Conservation (phyloP, 495 filamentous ascomycete genomes). For the Tirmania nivea region DNA sequence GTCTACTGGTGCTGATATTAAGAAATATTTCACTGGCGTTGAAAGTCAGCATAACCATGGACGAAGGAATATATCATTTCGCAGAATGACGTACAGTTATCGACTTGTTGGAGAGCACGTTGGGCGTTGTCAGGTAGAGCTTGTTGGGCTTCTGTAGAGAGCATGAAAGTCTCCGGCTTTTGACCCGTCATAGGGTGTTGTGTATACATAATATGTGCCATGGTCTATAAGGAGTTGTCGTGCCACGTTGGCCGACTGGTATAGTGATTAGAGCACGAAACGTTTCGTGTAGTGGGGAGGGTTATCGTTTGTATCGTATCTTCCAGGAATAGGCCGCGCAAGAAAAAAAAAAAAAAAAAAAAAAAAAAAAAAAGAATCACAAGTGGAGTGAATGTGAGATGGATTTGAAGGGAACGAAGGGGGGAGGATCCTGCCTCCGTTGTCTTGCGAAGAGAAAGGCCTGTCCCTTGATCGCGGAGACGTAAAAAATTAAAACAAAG, state of each 20-base stretch:
- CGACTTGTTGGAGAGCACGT: slow-evolving; percentile 92
- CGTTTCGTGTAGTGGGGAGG: slow-evolving; percentile 2
- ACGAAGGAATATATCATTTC: too few relatives aligned
- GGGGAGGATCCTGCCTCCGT: slow-evolving; percentile 21
- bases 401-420: slow-evolving; percentile 19
- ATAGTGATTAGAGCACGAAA: slow-evolving; percentile 12
- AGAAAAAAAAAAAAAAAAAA: slow-evolving; percentile 10
- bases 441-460: slow-evolving; percentile 21
- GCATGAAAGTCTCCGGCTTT: slow-evolving; percentile 96
- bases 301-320: background rate
- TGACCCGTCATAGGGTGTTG: slow-evolving; percentile 28
- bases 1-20: slow-evolving; percentile 94
- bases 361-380: slow-evolving; percentile 11
- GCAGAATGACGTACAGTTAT: slow-evolving; percentile 55
- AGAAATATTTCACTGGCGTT: slow-evolving; percentile 85
- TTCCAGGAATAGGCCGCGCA: slow-evolving; percentile 6
- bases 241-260: slow-evolving; percentile 10
- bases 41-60: slow-evolving; percentile 3
- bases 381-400: slow-evolving; percentile 4
- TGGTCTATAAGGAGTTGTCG: slow-evolving; percentile 2
- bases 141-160: slow-evolving; percentile 88
- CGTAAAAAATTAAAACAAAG: slow-evolving; percentile 22
- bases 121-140: slow-evolving; percentile 88
- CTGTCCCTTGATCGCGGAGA: slow-evolving; percentile 20
- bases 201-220: slow-evolving; percentile 20